Evolutionary conservation across 1,139 yeast genomes (phyloP), one percentile per base, ranked within the genome.

Genomic region (Suhomyces yuchorum): DNA sequence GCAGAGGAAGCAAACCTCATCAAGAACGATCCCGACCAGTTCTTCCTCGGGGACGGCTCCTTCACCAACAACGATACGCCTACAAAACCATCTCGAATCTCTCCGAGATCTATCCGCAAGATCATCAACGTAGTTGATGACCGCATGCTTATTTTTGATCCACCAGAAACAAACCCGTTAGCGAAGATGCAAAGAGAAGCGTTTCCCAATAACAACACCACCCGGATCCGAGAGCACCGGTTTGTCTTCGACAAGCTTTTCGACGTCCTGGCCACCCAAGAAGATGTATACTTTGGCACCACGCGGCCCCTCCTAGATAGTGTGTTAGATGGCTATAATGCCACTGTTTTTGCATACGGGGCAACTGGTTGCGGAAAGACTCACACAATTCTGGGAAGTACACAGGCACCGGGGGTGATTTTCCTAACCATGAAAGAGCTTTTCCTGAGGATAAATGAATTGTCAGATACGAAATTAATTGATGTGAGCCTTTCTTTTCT

Each of bases 341-440:
- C 96, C 6, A 91, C 97, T 0, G 91, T 92, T 0, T 93, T 93
- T 71, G 98, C 99, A 1, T 93, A 93, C 63, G 99, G 99, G 2
- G 97, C 97, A 23, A 91, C 99, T 0, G 99, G 99, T 0, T 93
- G 98, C 65, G 99, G 99, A n/a, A 92, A 92, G 63, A 91, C 98
- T 0, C 91, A 87, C 62, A 92, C 98, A 0, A 88, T 92, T 37
- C 80, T 85, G 65, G 97, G 98, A 0, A 80, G 84, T 0, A 77
- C 84, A 0, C 77, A 78, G 1, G 71, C 80, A 33, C 97, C 97
- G 0, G 98, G 97, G 0, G 81, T 92, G 18, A 85, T 90, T 1
- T 88, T 85, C 56, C 68, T 85, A 46, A 85, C 97, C 0, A 84
- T 89, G 86, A 75, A 81, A 55, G 96, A 88, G 53, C 70, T 92